Base-by-base conservation (phyloP, 2,329 filamentous ascomycete genomes). In the Tolypocladium pustulatum region DNA sequence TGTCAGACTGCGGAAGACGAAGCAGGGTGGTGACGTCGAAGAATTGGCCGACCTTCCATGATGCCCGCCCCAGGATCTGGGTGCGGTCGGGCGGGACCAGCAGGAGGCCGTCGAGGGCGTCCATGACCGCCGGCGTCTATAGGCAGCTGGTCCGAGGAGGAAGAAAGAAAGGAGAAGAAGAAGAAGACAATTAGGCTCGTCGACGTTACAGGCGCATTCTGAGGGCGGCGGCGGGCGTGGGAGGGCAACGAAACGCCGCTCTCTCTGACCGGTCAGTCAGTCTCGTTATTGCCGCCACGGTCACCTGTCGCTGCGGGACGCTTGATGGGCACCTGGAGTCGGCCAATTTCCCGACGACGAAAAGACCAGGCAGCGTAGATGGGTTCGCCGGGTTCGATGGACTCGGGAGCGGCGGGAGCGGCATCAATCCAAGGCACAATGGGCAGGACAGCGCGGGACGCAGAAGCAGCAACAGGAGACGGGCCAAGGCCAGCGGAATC, bases 41-140 rank as follows among this genome's bases (percentile, higher is more conserved):
- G 56, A 4, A 34, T 8, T 30, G 3, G 43, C 73, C 56, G 65
- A 81, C 79, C 76, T 82, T 82, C 79, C 79, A 82, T 54, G 76
- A 64, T 55, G 78, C 74, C 62, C 78, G 72, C 51, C 78, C 78
- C 56, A 82, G 73, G 51, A 82, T 78, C 61, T 78, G 76, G 57
- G 73, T 74, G 55, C 79, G 71, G 57, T 82, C 79, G 40, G 79
- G 79, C 51, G 79, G 79, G 43, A 79, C 74, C 65, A 80, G 67
- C 65, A 82, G 72, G 60, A 75, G 66, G 36, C 79, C 79, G 62
- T 80, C 77, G 57, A 76, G 65, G 60, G 64, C 67, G 41, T 76
- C 73, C 72, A 75, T 75, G 61, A 60, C 65, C 56, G 58, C 57
- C 51, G 46, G 46, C 22, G 56, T 57, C 46, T n/a, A 27, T 43